Conservation (phyloP, 2,329 filamentous ascomycete genomes). For the Leptographium wingfieldii region DNA sequence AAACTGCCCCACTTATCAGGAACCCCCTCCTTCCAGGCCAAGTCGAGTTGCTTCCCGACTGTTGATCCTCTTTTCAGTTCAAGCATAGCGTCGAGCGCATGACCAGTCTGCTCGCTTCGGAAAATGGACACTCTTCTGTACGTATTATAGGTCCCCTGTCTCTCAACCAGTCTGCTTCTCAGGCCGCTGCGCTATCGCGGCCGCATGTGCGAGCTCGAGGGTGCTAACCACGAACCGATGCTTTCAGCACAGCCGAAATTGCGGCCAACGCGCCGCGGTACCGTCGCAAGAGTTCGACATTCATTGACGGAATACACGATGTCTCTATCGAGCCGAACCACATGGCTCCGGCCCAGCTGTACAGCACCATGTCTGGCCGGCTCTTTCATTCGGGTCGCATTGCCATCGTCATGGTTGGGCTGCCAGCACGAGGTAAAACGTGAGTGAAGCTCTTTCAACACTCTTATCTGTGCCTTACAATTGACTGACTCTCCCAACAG, state of each 20-base stretch:
- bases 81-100: neutral
- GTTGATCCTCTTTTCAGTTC: neutral
- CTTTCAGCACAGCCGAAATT: slow-evolving; percentile 69
- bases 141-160: neutral
- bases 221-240: slow-evolving; percentile 18
- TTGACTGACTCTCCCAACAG: slow-evolving; percentile 26
- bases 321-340: slow-evolving; percentile 59
- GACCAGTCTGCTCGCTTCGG: neutral
- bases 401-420: slow-evolving; percentile 90
- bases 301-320: slow-evolving; percentile 95
- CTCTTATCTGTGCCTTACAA: no score
- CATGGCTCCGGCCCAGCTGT: slow-evolving; percentile 89
- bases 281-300: slow-evolving; percentile 85
- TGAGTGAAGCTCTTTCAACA: slow-evolving; percentile 27
- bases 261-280: slow-evolving; percentile 84
- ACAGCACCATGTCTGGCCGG: slow-evolving; percentile 93
- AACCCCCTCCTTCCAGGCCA: neutral
- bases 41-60: neutral
- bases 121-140: slow-evolving; percentile 9
- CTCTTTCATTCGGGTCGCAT: slow-evolving; percentile 96
- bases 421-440: slow-evolving; percentile 93
- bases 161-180: neutral
- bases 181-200: neutral
- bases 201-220: neutral
- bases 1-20: neutral